Conservation (phyloP, 192 early-diverging fungal genomes). For the Backusella tuberculispora region DNA sequence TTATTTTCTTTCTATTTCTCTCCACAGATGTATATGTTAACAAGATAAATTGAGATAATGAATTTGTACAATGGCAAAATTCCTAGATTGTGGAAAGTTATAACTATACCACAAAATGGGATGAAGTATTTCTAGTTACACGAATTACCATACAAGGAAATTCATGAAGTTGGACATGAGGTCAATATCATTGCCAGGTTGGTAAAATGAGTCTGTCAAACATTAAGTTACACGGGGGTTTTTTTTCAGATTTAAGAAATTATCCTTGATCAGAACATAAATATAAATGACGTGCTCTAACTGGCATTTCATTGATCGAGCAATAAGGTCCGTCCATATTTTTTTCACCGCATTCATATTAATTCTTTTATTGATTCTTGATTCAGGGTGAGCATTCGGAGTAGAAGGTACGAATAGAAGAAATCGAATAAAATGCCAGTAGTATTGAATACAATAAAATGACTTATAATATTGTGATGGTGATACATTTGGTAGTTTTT, state of each 20-base stretch:
- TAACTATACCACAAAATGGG: not conserved
- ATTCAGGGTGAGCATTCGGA: not conserved
- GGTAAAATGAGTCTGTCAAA: conserved; percentile 14
- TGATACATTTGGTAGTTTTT: not conserved
- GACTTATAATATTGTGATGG: conserved; percentile 1
- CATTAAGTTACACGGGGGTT: not conserved
- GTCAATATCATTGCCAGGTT: conserved; percentile 4
- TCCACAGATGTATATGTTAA: not conserved
- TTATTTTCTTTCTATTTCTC: not conserved
- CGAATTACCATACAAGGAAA: not conserved
- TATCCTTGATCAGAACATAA: conserved; percentile 2
- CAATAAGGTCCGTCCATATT: not conserved
- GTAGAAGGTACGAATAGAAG: conserved; percentile 8
- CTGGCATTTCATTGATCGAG: not conserved
- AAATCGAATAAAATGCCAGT: conserved; percentile 2
- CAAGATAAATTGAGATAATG: not conserved
- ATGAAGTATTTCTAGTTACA: not conserved
- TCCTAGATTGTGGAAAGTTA: not conserved
- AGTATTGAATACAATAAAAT: not conserved
- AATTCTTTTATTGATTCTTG: not conserved
- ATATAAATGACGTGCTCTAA: conserved; percentile 12
- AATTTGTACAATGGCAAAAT: conserved; percentile 11
- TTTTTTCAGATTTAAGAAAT: not conserved
- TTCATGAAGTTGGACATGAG: conserved; percentile 7
- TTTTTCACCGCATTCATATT: not conserved